phyloP scores from a whole-genome alignment of 208 protist genomes.

The Trypanosoma rangeli region DNA sequence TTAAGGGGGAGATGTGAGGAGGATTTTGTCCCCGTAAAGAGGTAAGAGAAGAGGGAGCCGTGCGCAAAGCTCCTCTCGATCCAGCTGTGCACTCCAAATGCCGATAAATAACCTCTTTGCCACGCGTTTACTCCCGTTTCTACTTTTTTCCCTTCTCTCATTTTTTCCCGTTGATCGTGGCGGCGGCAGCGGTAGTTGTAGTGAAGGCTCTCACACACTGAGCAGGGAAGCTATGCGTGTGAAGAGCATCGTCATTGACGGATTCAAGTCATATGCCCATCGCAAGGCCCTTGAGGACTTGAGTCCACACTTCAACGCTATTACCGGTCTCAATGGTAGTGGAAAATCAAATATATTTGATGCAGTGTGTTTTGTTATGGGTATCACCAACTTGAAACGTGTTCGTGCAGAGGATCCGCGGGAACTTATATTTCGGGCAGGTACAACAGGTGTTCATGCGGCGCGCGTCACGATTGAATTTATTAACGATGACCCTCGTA shows the following conservation, averaged over 20 bases:
- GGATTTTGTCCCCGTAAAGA: too few species aligned
- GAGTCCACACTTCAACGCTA: constrained; percentile 99
- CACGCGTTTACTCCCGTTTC: too few species aligned
- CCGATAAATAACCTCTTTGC: too few species aligned
- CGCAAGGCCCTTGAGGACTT: constrained; percentile 96
- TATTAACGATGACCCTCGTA: constrained; percentile 96
- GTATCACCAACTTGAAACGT: constrained; percentile 98
- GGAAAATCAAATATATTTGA: constrained; percentile 99
- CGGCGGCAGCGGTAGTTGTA: not conserved
- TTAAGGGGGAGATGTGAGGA: too few species aligned
- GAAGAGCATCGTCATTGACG: constrained; percentile 99
- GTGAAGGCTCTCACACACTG: not conserved
- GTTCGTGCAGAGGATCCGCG: constrained; percentile 96
- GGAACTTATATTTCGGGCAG: constrained; percentile 99
- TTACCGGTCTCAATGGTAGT: constrained; percentile 99
- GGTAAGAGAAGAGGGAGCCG: too few species aligned
- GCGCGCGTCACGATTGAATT: constrained; percentile 99
- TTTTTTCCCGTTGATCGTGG: not conserved
- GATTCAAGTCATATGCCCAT: constrained; percentile 99
- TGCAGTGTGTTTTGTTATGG: constrained; percentile 99
- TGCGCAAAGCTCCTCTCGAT: too few species aligned
- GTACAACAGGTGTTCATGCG: constrained; percentile 99
- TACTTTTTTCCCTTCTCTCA: not conserved
- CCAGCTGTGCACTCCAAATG: too few species aligned
- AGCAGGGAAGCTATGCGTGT: constrained; percentile 94